Conservation (phyloP, 208 protist genomes). For the Tritrichomonas foetus region DNA sequence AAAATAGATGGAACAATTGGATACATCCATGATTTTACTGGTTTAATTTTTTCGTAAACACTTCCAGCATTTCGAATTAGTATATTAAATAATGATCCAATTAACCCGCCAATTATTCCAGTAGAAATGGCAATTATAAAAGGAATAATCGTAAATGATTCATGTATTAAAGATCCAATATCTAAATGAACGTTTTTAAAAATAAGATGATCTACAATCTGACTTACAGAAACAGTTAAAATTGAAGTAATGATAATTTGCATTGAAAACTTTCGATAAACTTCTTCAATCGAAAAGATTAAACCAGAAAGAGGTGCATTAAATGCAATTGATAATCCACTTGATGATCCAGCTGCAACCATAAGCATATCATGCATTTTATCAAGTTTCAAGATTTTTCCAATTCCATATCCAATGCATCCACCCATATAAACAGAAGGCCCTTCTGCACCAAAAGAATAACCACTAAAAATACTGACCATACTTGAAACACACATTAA, state of each 20-base stretch:
- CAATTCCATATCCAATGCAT: slow-evolving; percentile 4
- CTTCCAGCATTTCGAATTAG: not conserved
- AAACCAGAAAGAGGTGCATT: not conserved
- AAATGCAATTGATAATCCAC: not conserved
- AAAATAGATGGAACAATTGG: not conserved
- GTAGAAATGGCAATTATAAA: not conserved
- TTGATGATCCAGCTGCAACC: not conserved
- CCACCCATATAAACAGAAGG: not conserved
- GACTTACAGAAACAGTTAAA: not conserved
- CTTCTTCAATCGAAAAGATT: not conserved
- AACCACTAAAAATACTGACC: not conserved
- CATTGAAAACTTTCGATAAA: slow-evolving; percentile 1
- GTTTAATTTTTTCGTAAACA: not conserved
- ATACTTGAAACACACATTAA: not conserved
- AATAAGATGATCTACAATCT: not conserved
- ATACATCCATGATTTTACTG: not conserved
- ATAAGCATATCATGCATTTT: not conserved
- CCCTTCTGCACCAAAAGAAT: not conserved
- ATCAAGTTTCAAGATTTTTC: not conserved
- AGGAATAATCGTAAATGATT: not conserved
- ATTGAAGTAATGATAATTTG: not conserved
- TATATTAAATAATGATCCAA: not conserved
- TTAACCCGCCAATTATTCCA: not conserved
- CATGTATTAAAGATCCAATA: not conserved
- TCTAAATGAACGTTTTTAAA: not conserved